phyloP scores from a whole-genome alignment of 345 rosid genomes.

The Rhodamnia argentea region DNA sequence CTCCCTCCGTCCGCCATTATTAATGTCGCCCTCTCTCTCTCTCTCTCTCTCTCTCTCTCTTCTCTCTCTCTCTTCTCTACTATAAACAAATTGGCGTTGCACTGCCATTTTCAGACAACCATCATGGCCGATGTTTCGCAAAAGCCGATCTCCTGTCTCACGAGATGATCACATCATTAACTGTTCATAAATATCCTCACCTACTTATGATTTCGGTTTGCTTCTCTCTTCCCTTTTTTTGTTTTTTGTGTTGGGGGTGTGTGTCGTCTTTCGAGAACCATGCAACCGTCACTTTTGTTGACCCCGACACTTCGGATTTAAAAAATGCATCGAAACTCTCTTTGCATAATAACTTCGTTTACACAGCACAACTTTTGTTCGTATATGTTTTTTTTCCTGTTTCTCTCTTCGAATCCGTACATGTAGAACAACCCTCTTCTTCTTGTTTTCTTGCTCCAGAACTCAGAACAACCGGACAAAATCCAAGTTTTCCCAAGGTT shows the following conservation, averaged over 20 bases:
- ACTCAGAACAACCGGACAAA: not conserved
- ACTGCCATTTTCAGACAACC: not conserved
- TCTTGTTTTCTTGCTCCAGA: not conserved
- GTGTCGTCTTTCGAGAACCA: not conserved
- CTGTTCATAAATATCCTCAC: conserved; percentile 10
- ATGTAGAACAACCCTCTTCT: not conserved
- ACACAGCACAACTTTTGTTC: not conserved
- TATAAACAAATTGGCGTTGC: not conserved
- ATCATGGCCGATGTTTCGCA: not conserved
- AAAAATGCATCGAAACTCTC: not conserved
- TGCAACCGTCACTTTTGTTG: not conserved
- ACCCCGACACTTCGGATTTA: not conserved
- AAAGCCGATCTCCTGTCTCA: conserved; percentile 14
- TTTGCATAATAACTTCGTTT: not conserved
- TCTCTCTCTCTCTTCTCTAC: not conserved
- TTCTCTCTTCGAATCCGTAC: too few relatives aligned
- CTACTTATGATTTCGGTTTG: not conserved
- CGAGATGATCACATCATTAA: conserved; percentile 23
- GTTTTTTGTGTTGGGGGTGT: not conserved
- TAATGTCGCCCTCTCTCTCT: not conserved
- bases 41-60: not conserved
- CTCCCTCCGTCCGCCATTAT: not conserved
- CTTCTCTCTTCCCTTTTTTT: not conserved
- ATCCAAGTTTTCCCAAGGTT: not conserved
- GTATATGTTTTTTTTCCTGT: not conserved